phyloP scores from a whole-genome alignment of 768 basidiomycete species.

The Lentinus tigrinus region DNA sequence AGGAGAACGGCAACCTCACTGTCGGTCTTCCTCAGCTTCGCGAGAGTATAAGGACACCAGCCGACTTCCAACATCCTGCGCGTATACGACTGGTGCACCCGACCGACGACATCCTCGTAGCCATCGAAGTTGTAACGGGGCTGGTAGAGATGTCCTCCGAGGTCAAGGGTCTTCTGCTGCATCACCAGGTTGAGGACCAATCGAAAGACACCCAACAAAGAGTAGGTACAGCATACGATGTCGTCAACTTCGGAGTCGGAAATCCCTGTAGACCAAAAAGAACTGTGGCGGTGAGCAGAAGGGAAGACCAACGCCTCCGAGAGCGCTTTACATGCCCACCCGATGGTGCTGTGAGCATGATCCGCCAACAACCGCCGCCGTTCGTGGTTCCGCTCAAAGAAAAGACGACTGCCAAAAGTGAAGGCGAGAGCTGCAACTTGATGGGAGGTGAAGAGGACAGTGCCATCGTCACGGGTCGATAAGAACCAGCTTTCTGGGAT shows the following conservation, averaged over 20 bases:
- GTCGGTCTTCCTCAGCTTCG: neutral
- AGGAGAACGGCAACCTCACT: too few species aligned
- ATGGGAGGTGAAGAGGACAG: neutral
- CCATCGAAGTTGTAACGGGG: neutral
- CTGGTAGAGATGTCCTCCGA: neutral
- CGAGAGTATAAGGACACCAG: neutral
- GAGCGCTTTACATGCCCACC: neutral
- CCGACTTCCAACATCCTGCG: neutral
- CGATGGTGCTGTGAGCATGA: neutral
- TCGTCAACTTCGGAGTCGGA: neutral
- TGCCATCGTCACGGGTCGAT: neutral
- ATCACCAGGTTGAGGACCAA: neutral
- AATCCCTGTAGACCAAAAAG: neutral
- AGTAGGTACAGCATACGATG: neutral
- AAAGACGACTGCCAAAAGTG: neutral
- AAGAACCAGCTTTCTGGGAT: neutral
- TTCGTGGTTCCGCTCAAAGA: neutral
- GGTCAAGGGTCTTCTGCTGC: neutral
- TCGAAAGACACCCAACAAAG: neutral
- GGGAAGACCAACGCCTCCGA: neutral
- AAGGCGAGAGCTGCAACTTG: neutral
- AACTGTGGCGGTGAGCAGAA: neutral
- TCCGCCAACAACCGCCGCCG: neutral
- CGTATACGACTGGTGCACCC: neutral
- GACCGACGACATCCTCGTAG: neutral